Evolutionary conservation across 2,329 filamentous ascomycete genomes (phyloP), one percentile per base, ranked within the genome.

Genomic region (Fusarium sp.): DNA sequence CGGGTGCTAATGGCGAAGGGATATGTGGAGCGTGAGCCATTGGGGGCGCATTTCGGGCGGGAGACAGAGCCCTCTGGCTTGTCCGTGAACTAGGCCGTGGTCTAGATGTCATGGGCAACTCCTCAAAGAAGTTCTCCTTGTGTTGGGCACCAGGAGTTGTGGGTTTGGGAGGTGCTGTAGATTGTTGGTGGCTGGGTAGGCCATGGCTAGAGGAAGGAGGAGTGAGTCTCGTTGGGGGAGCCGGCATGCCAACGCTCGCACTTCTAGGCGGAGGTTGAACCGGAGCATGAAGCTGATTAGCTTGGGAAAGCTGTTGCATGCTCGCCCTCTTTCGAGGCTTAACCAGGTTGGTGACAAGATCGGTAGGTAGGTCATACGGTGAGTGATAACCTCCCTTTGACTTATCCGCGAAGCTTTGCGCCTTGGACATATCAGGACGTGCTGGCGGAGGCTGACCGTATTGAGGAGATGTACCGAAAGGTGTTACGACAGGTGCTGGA

Each of bases 321-420:
- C 88, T 90, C 11, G 85, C 81, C 59, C 92, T 86, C 85, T 93
- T 92, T 81, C 91, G 87, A 78, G 92, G 90, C 75, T 92, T 93
- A 35, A 93, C 89, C 22, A 79, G 69, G 10, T 77, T 80, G 33
- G 72, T 79, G 42, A 84, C 75, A 36, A 99, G 89, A 62, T 98
- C 96, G 83, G 96, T 94, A 8, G 96, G 96, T 26, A 99, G 87
- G 83, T 99, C 97, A 78, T 98, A 99, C 1, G 96, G 96, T 26
- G 96, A 98, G 55, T 92, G 89, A 81, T 99, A 99, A 13, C 96
- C 95, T 63, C 94, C 94, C 83, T 97, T 98, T 7, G 94, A 86
- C 82, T 97, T 97, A 81, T 96, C 93, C 11, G 90, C 94, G 82
- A 98, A 99, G 82, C 96, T 98, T 80, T 97, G 91, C 2, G 90